Conservation (phyloP, 2,329 filamentous ascomycete species). For the Endoconidiophora laricicola region DNA sequence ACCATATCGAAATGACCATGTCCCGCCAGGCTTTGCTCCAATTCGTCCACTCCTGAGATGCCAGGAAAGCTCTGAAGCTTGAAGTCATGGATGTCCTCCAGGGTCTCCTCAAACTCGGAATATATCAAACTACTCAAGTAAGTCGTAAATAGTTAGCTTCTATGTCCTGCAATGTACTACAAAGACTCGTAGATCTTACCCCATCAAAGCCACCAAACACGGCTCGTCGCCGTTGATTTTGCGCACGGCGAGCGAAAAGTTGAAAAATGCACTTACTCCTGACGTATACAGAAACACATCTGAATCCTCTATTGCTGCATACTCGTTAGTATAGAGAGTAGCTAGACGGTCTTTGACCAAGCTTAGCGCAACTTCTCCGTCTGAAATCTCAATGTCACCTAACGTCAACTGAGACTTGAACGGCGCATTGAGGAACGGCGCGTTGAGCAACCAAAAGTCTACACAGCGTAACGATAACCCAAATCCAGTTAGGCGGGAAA, state of each 20-base stretch:
- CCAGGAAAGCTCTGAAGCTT: conserved; percentile 32
- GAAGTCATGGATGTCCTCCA: conserved; percentile 20
- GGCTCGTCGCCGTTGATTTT: background rate
- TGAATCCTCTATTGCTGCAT: conserved; percentile 4
- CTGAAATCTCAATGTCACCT: background rate
- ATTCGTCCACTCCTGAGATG: conserved; percentile 23
- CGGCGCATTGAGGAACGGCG: background rate
- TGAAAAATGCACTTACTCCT: conserved; percentile 37
- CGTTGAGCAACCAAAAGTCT: conserved; percentile 4
- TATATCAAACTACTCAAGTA: too few species aligned
- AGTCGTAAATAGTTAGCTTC: too few species aligned
- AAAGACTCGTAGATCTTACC: background rate
- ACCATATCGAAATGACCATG: conserved; percentile 28
- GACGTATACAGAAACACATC: conserved; percentile 38
- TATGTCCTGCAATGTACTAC: too few species aligned
- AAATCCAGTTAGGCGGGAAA: background rate
- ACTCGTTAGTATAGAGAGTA: background rate
- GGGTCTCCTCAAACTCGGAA: background rate
- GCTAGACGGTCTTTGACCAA: conserved; percentile 5
- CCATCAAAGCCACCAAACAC: background rate
- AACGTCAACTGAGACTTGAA: background rate
- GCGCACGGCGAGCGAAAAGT: conserved; percentile 14
- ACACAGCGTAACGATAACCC: background rate
- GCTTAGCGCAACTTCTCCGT: background rate
- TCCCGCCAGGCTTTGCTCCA: conserved; percentile 29